phyloP scores from a whole-genome alignment of 306 rosid species.

The Quercus gilva region DNA sequence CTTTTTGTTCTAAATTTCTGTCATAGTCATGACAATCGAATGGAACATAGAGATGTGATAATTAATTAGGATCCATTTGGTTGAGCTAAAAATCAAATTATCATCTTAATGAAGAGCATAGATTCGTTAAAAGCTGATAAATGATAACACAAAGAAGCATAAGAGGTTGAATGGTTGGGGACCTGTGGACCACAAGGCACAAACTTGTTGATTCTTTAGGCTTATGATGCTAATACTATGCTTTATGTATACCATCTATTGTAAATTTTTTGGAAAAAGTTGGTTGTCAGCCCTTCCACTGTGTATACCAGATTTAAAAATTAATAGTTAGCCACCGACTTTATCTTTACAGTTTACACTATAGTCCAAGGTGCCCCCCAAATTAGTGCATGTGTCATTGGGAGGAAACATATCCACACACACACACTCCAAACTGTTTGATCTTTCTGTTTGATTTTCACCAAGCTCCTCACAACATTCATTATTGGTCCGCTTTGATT shows the following conservation, averaged over 20 bases:
- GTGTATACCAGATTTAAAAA: too few relatives aligned
- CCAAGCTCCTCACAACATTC: too few relatives aligned
- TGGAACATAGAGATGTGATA: neutral
- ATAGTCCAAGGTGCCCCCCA: neutral
- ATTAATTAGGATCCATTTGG: neutral
- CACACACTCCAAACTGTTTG: too few relatives aligned
- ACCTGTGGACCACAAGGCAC: neutral
- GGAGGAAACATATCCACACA: too few relatives aligned
- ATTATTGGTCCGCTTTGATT: too few relatives aligned
- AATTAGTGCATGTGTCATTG: too few relatives aligned
- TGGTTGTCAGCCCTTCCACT: neutral
- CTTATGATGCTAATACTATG: neutral
- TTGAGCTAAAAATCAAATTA: neutral
- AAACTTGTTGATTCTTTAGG: neutral
- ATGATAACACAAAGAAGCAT: neutral
- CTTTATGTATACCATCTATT: neutral
- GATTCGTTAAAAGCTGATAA: neutral
- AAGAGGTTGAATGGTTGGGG: neutral
- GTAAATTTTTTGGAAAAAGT: neutral
- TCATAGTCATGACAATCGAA: neutral
- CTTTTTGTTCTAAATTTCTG: neutral
- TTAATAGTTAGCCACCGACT: neutral
- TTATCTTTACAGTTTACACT: neutral
- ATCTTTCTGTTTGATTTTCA: too few relatives aligned
- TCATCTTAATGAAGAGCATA: neutral